Evolutionary conservation across 352 stramenopile genomes (phyloP).

Genomic region (Phytopythium montanum): DNA sequence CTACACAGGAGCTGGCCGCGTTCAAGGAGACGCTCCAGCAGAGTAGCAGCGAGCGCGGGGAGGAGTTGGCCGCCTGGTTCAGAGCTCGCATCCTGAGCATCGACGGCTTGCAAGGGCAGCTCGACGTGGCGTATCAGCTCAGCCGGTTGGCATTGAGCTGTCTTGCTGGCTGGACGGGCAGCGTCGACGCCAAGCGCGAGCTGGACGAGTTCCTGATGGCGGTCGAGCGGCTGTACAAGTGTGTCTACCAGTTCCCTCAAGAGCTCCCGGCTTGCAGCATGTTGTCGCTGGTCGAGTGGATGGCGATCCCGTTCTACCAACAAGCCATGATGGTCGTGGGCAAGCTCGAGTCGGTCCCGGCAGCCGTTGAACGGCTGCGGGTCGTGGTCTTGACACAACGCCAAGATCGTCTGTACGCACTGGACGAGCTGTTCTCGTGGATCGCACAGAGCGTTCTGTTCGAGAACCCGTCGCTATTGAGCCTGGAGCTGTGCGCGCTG

Average conservation of each 20-base stretch:
- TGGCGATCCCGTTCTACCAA: constrained; percentile 45
- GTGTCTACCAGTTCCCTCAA: constrained; percentile 32
- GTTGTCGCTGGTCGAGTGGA: constrained; percentile 53
- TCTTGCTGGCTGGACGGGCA: constrained; percentile 19
- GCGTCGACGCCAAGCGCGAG: constrained; percentile 21
- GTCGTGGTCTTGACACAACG: constrained; percentile 46
- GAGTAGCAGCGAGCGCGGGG: constrained; percentile 17
- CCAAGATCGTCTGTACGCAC: constrained; percentile 21
- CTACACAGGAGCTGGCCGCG: constrained; percentile 23
- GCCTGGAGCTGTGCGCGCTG: constrained; percentile 44
- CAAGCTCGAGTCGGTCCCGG: constrained; percentile 10
- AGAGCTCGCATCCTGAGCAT: constrained; percentile 46
- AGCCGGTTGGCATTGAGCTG: constrained; percentile 29
- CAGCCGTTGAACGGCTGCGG: constrained; percentile 39
- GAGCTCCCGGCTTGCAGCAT: constrained; percentile 35
- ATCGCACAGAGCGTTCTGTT: constrained; percentile 33
- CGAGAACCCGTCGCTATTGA: constrained; percentile 21
- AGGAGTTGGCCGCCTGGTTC: constrained; percentile 49
- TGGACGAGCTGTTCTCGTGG: constrained; percentile 53
- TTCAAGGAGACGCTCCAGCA: constrained; percentile 33
- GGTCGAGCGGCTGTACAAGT: constrained; percentile 60
- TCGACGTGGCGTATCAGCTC: constrained; percentile 42
- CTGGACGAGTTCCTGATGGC: constrained; percentile 46
- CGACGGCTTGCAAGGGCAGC: constrained; percentile 55
- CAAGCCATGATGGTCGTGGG: constrained; percentile 47